Base-by-base conservation (phyloP, 305 asterid species). In the Solanum chacoense region DNA sequence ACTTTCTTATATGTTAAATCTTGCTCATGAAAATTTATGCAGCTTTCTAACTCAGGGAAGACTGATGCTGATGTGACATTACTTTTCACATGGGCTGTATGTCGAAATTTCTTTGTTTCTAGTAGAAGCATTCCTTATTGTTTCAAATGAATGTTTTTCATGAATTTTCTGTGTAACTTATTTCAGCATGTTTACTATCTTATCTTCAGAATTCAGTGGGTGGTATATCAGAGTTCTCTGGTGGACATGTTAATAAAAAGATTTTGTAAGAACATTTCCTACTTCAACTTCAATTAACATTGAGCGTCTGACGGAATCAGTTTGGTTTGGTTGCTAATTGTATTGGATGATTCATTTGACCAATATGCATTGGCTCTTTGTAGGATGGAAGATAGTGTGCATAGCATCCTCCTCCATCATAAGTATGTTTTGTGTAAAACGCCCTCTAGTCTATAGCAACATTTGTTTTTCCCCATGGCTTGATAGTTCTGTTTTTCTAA, bases 71-170 rank as follows among this genome's bases (percentile, higher is more conserved):
- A 93, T 91, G 95, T 90, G 89, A 94, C 99, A 89, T 94, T 96
- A 95, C 97, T 97, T 84, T 97, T 97, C 90, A 94, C 98, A 83
- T 97, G 99, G 98, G 99, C 98, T 28, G 99, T 97, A 92, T 91
- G 98, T 91, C 88, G 3, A 36, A 28, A 8, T 91, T 78, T 69
- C 59, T 80, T 90, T 71, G 67, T 80, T 14, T 80, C 26, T 80
- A 40, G 69, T 80, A 80, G 36, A 80, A 80, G 67, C 67, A 80
- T 40, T 80, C 67, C 67, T 80, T 80, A 40, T 16, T 80, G 67
- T 40, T 40, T 80, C 85, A 24, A 40, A 38, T 37, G 85, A 38
- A 79, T 79, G 35, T 26, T 24, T 24, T 7, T 78, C 85, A 80
- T 40, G 85, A 40, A 40, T 80, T 26, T 13, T 8, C 67, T 26